Evolutionary conservation across 495 filamentous ascomycete species (phyloP).

Genomic region (Podospora comata): DNA sequence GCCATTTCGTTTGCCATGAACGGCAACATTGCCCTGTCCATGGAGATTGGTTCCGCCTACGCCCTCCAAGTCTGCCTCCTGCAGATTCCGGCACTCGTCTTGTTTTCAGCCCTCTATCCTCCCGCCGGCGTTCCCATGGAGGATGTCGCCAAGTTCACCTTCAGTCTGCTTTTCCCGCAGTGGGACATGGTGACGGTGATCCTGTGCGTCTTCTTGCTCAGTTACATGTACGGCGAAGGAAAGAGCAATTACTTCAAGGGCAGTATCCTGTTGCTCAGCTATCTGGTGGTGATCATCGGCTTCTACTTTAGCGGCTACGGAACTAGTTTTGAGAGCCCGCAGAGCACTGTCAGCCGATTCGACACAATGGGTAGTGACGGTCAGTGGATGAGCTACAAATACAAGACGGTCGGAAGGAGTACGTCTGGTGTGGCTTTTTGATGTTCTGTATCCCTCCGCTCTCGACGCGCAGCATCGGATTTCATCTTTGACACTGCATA

Average conservation of each 20-base stretch:
- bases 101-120: slow-evolving; percentile 70
- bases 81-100: slow-evolving; percentile 88
- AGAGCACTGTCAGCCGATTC: slow-evolving; percentile 63
- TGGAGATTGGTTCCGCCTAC: slow-evolving; percentile 98
- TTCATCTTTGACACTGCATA: neutral
- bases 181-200: slow-evolving; percentile 99
- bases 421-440: slow-evolving; percentile 36
- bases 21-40: slow-evolving; percentile 97
- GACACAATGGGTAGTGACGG: slow-evolving; percentile 60
- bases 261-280: slow-evolving; percentile 88
- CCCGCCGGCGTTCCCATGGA: slow-evolving; percentile 33
- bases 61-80: slow-evolving; percentile 96
- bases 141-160: slow-evolving; percentile 72
- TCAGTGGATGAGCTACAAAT: slow-evolving; percentile 43
- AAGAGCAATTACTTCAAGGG: slow-evolving; percentile 95
- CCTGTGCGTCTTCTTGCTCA: slow-evolving; percentile 93
- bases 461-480: neutral
- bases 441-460: neutral
- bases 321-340: slow-evolving; percentile 54
- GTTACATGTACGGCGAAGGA: slow-evolving; percentile 96
- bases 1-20: slow-evolving; percentile 99
- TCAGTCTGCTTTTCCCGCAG: slow-evolving; percentile 94
- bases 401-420: slow-evolving; percentile 51
- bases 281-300: slow-evolving; percentile 86
- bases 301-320: slow-evolving; percentile 85